Evolutionary conservation across 257 asterid genomes (phyloP), one percentile per base, ranked within the genome.

Genomic region (Orobanche coerulescens): DNA sequence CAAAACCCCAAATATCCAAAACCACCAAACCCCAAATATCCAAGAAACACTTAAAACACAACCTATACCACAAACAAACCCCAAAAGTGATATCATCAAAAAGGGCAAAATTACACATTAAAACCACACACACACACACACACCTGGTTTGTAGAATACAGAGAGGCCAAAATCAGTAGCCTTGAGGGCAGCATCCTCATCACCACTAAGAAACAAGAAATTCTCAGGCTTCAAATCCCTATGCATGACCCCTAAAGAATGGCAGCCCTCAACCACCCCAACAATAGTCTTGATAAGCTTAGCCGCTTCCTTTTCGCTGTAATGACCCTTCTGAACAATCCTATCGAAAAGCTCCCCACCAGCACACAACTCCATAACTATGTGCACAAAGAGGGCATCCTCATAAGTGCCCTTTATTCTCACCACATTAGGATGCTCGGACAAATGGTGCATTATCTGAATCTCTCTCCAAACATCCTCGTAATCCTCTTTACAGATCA

Each of bases 161-260:
- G 95, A 88, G 56, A 88, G 95, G 51, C 96, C 96, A 70, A 88
- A 88, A 82, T 88, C 95, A 53, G 95, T 88, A 39, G 96, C 88
- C 79, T 88, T 84, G 37, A 88, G 85, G 13, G 82, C 78, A 72
- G 96, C 95, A 82, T 86, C 96, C 54, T 88, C 94, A 57, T 80
- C 84, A 22, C 40, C 62, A 56, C 88, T 77, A 20, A 80, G 77
- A 51, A 88, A 85, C 81, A 88, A 82, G 88, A 88, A 88, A 62
- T 88, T 88, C 88, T 88, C 96, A 28, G 95, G 95, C 73, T 87
- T 87, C 75, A 87, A 82, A 75, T 87, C 95, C 70, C 95, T 82
- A 67, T 87, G 95, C 95, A 87, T 87, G 4, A 84, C 95, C 53
- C 95, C 95, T 23, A 87, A 74, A 60, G 96, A 87, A 71, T 87